Evolutionary conservation across 371 early-diverging fungal genomes (phyloP), one percentile per base, ranked within the genome.

Genomic region (Chytridiales sp.): DNA sequence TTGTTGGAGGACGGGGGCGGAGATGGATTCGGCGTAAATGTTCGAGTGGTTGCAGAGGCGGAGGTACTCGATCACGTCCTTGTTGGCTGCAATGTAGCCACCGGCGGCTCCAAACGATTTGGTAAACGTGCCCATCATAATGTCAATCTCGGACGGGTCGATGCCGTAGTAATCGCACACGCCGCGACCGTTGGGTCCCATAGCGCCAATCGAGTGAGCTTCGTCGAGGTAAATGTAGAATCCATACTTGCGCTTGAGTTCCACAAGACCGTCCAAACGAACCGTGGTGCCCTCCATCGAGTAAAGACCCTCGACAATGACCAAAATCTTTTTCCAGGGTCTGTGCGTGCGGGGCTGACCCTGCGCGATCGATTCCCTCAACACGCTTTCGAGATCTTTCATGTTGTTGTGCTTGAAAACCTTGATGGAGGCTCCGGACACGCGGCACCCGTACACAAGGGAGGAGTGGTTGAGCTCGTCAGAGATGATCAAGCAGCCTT

Each of bases 111-210:
- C 99, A 85, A 99, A 99, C 40, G 94, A 94, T 79, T 99, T 99
- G 29, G 99, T 98, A 70, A 99, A 99, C 2, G 99, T 99, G 17
- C 99, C 99, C 99, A 99, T 99, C 38, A 97, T 73, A 59, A 99
- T 85, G 70, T 99, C 99, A 31, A 99, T 86, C 34, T 94, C 87
- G 32, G 76, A 77, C 27, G 96, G 94, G 65, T 93, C 89, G 17
- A 99, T 83, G 47, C 91, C 77, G 62, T 65, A 90, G 73, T 94
- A 93, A 76, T 99, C 99, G 76, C 99, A 98, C 29, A 99, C 87
- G 53, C 99, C 99, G 39, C 98, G 85, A 21, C 99, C 76, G 55
- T 77, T 77, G 53, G 78, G 74, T 13, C 79, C 79, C 63, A 78
- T 62, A 6, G 99, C 98, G 47, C 99, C 99, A 61, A 99, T 94